These are phyloP conservation scores for Sorghum bicolor DNA, from an alignment of 176 grass and related monocot genomes.

Conservation along the genomic window Sorghum_bicolor_NCBIv3 NC_012878.2:53884501-53885000, in stretches of 20 bases:
- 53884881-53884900: neutral
- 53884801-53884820: conserved; percentile 76
- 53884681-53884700: neutral
- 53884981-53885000: conserved; percentile 49
- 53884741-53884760: conserved; percentile 85
- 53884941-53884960: conserved; percentile 96
- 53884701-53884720: neutral
- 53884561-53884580: conserved; percentile 93
- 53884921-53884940: conserved; percentile 97
- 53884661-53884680: conserved; percentile 9
- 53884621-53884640: conserved; percentile 97
- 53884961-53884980: conserved; percentile 92
- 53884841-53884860: neutral
- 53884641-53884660: conserved; percentile 72
- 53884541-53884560: conserved; percentile 90
- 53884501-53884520: neutral
- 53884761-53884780: conserved; percentile 85
- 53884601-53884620: conserved; percentile 75
- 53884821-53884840: conserved; percentile 80
- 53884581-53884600: conserved; percentile 70
- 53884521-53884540: neutral
- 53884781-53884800: conserved; percentile 83
- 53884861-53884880: neutral
- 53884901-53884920: conserved; percentile 20
- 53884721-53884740: conserved; percentile 46